Base-by-base conservation (phyloP, 179 eudicot species). In the Dionaea muscipula region DNA sequence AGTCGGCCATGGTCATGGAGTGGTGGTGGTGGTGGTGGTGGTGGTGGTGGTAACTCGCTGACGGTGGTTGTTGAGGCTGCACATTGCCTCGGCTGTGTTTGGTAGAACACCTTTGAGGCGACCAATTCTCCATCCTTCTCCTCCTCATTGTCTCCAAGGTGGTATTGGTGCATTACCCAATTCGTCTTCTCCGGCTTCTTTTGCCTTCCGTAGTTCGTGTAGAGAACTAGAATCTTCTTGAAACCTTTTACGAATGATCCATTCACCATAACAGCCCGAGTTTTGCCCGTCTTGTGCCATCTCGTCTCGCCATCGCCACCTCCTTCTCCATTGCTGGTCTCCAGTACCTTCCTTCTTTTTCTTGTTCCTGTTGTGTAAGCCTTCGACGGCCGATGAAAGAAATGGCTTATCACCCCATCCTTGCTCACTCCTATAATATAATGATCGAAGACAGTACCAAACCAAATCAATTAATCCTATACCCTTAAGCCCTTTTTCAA, bases 81-180 rank as follows among this genome's bases (percentile, higher is more conserved):
- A 50, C 87, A 78, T 65, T 85, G 91, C 53, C 96, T 77, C 48
- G 96, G 91, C 55, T 88, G 94, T 37, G 94, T 88, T 72, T 88
- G 96, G 77, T 78, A 85, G 73, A 88, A 88, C 15, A 88, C 87
- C 49, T 88, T 88, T 1, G 91, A 85, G 26, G 81, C 75, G 2
- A 85, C 96, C 23, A 82, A 65, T 44, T 85, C 94, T 2, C 96
- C 96, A 16, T 88, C 96, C 51, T 68, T 82, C 50, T 88, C 96
- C 26, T 88, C 96, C 53, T 88, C 94, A 21, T 74, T 68, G 47
- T 66, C 60, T 17, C 96, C 94, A 8, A 82, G 64, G 57, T 85
- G 96, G 74, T 88, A 88, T 26, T 88, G 96, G 67, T 88, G 96
- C 96, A 88, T 88, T 2, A 88, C 91, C 96, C 94, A 88, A 31